Evolutionary conservation across 148 eudicot species (phyloP).

Genomic region (Vaccinium corymbosum): DNA sequence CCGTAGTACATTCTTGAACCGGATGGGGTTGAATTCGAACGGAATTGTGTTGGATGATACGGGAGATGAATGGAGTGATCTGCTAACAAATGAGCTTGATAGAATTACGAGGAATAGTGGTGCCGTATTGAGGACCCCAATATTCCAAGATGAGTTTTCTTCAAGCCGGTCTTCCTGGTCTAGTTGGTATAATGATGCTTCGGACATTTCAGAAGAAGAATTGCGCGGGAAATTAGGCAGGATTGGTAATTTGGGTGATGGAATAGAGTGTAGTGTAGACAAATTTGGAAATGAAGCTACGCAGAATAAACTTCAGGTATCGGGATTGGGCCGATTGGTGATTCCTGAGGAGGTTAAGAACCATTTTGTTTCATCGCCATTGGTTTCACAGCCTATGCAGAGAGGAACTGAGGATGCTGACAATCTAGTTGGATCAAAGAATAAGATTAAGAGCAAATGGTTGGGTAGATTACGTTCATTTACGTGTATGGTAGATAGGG

Average conservation of each 20-base stretch:
- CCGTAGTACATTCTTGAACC: constrained; percentile 57
- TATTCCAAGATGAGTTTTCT: constrained; percentile 37
- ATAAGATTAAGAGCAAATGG: constrained; percentile 55
- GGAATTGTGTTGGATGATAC: constrained; percentile 18
- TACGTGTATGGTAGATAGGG: constrained; percentile 38
- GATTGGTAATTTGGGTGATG: constrained; percentile 23
- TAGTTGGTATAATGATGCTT: constrained; percentile 34
- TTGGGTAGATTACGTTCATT: constrained; percentile 52
- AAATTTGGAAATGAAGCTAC: constrained; percentile 16
- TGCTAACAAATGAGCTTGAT: constrained; percentile 24
- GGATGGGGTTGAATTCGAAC: constrained; percentile 53
- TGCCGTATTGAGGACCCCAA: constrained; percentile 34
- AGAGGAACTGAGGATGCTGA: constrained; percentile 22
- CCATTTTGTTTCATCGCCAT: constrained; percentile 31
- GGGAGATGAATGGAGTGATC: constrained; percentile 22
- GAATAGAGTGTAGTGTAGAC: constrained; percentile 21
- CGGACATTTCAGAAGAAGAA: constrained; percentile 24
- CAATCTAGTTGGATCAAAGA: constrained; percentile 20
- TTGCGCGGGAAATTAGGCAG: constrained; percentile 19
- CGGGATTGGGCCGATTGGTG: constrained; percentile 13
- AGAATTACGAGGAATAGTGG: constrained; percentile 39
- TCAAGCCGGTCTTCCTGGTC: constrained; percentile 49
- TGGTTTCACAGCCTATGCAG: constrained; percentile 23
- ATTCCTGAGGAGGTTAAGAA: constrained; percentile 20
- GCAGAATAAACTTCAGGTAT: constrained; percentile 15